phyloP scores from a whole-genome alignment of 768 basidiomycete genomes.

The Jaapia argillacea region DNA sequence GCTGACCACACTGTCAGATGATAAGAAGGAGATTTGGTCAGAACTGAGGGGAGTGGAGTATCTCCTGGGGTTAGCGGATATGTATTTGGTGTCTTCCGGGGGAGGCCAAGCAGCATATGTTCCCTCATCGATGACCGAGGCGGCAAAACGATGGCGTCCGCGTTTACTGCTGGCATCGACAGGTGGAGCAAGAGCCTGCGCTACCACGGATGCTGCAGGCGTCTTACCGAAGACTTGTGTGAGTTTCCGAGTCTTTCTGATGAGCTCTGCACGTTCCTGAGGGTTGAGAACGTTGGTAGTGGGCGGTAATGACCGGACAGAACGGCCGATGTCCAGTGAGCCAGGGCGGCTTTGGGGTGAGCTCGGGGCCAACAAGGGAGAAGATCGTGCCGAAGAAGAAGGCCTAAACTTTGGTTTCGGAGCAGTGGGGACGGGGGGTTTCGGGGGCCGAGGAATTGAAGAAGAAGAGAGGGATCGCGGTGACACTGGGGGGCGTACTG shows the following conservation, averaged over 20 bases:
- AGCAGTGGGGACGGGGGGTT: constrained; percentile 35
- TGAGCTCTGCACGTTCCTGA: constrained; percentile 59
- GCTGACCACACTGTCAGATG: background rate
- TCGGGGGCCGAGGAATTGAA: constrained; percentile 22
- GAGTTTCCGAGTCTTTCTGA: constrained; percentile 68
- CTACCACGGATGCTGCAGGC: constrained; percentile 35
- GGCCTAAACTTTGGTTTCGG: constrained; percentile 38
- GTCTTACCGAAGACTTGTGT: constrained; percentile 71
- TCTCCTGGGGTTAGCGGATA: constrained; percentile 27
- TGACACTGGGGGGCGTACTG: background rate
- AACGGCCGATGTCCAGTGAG: no score
- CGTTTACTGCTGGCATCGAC: background rate
- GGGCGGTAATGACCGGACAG: constrained; percentile 32
- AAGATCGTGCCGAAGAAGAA: constrained; percentile 10
- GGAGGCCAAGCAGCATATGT: constrained; percentile 22
- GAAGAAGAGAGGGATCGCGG: constrained; percentile 12
- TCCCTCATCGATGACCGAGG: constrained; percentile 11
- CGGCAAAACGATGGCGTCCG: constrained; percentile 6
- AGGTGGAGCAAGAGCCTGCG: background rate
- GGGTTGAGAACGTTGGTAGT: constrained; percentile 60
- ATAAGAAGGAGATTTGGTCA: constrained; percentile 25
- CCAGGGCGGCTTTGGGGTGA: no score
- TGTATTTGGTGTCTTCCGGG: constrained; percentile 18
- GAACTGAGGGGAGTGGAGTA: constrained; percentile 48
- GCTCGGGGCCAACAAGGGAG: no score